These are phyloP conservation scores for Plasmodium blacklocki DNA, from an alignment of 169 alveolate species.

Conservation along the genomic window DNA sequence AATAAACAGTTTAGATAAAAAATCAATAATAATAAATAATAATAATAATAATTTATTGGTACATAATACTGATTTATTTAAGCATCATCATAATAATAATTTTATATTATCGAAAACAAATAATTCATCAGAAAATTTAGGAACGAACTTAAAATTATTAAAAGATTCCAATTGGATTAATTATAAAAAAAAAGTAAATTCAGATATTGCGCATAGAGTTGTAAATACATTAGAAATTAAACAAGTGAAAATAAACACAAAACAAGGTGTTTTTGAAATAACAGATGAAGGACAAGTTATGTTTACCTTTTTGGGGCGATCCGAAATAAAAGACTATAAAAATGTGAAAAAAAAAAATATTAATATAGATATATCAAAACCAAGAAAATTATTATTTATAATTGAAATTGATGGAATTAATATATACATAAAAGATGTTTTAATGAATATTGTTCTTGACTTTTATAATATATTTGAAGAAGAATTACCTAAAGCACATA, in stretches of 20 bases:
- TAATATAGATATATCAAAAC: slow-evolving; percentile 62
- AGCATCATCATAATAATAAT: slow-evolving; percentile 1
- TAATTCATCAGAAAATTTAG: slow-evolving; percentile 22
- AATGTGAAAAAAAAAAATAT: slow-evolving; percentile 42
- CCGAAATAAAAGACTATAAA: slow-evolving; percentile 71
- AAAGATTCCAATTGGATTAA: background rate
- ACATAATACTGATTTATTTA: too few species aligned
- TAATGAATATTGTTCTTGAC: slow-evolving; percentile 32
- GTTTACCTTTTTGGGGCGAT: slow-evolving; percentile 73
- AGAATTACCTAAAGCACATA: slow-evolving; percentile 66
- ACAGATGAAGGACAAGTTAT: slow-evolving; percentile 49
- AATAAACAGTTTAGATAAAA: slow-evolving; percentile 25
- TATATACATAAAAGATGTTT: slow-evolving; percentile 51
- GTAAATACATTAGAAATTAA: slow-evolving; percentile 69
- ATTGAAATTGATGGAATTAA: slow-evolving; percentile 59
- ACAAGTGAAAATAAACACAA: slow-evolving; percentile 57
- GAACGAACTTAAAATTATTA: background rate
- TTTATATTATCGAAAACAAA: background rate
- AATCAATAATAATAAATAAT: slow-evolving; percentile 1
- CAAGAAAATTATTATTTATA: slow-evolving; percentile 67
- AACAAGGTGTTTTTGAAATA: slow-evolving; percentile 71
- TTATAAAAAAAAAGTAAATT: background rate
- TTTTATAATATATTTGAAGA: slow-evolving; percentile 62
- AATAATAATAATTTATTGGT: background rate
- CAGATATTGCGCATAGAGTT: background rate